These are phyloP conservation scores for Plasmodium sp. DNA, from an alignment of 169 alveolate species.

Conservation along the genomic window DNA sequence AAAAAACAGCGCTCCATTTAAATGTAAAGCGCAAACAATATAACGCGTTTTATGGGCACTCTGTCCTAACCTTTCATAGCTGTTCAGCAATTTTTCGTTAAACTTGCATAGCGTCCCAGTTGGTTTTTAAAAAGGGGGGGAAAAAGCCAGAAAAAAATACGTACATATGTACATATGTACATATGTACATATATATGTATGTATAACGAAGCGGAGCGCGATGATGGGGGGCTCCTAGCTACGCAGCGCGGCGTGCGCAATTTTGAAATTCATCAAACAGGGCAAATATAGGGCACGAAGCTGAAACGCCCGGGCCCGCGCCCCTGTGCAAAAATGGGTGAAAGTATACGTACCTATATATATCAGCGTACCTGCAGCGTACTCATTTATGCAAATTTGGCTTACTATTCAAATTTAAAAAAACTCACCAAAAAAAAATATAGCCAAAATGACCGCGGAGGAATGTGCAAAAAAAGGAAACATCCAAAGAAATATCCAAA, in stretches of 20 bases:
- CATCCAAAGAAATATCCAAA: neutral
- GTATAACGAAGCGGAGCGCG: neutral
- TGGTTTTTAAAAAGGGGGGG: neutral
- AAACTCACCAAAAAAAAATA: neutral
- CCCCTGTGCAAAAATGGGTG: neutral
- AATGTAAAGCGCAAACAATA: neutral
- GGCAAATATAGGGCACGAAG: neutral
- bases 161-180: neutral
- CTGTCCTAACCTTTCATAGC: neutral
- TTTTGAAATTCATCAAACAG: neutral
- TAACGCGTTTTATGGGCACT: neutral
- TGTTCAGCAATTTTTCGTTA: neutral
- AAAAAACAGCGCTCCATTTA: neutral
- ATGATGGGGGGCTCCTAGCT: neutral
- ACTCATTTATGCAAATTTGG: neutral
- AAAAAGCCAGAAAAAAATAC: conserved; percentile 1
- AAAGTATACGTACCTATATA: neutral
- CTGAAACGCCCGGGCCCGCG: neutral
- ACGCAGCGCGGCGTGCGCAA: neutral
- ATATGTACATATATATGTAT: neutral
- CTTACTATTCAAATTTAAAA: neutral
- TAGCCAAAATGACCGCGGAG: neutral
- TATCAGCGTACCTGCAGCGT: neutral
- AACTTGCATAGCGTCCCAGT: neutral
- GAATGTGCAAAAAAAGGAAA: neutral